phyloP scores from a whole-genome alignment of 139 green algal species.

The Raphidocelis subcapitata region DNA sequence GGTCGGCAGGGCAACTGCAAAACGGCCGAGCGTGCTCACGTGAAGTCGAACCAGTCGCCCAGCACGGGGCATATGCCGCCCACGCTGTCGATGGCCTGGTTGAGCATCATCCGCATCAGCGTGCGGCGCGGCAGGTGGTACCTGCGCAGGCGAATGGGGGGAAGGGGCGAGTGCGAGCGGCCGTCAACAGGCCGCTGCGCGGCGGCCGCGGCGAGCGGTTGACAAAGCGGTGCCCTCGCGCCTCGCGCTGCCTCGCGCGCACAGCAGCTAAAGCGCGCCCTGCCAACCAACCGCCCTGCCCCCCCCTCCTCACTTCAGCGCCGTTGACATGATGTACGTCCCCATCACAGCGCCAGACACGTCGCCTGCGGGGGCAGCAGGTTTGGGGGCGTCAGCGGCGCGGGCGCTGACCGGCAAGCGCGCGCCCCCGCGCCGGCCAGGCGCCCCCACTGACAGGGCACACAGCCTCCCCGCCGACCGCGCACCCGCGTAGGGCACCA shows the following conservation, averaged over 20 bases:
- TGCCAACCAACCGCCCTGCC: neutral
- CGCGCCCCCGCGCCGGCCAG: too few species aligned
- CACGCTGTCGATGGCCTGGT: constrained; percentile 25
- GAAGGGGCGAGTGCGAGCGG: too few species aligned
- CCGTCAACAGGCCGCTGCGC: too few species aligned
- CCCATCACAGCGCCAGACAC: constrained; percentile 9
- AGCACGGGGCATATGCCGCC: constrained; percentile 26
- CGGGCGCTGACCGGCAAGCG: too few species aligned
- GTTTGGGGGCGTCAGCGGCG: too few species aligned
- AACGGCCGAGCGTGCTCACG: constrained; percentile 2
- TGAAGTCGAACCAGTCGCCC: constrained; percentile 55
- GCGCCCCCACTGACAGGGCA: too few species aligned
- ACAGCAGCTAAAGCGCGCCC: neutral
- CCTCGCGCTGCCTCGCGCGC: too few species aligned
- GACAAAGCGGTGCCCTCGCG: too few species aligned
- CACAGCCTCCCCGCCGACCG: too few species aligned
- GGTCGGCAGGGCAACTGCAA: neutral
- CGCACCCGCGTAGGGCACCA: too few species aligned
- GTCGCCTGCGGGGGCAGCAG: too few species aligned
- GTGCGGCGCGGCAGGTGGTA: neutral
- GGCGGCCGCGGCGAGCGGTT: too few species aligned
- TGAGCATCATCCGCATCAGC: constrained; percentile 28
- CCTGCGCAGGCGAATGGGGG: neutral
- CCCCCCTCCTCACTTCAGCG: constrained; percentile 13
- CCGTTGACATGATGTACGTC: constrained; percentile 25